These are phyloP conservation scores for Mortierella sp. DNA, from an alignment of 371 early-diverging fungal genomes.

Conservation along the genomic window DNA sequence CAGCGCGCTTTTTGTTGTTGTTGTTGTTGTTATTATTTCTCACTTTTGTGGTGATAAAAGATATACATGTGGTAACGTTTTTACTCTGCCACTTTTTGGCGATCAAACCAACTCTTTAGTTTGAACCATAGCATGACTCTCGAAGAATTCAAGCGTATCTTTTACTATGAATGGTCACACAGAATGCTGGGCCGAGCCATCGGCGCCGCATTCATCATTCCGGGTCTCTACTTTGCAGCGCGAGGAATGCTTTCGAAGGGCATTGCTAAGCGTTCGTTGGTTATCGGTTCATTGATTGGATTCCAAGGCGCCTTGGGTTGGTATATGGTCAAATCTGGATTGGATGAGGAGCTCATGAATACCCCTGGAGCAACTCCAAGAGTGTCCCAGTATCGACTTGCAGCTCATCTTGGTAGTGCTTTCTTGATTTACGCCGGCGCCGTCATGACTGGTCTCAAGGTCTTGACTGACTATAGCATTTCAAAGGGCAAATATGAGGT, in stretches of 20 bases:
- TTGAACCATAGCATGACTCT: conserved; percentile 90
- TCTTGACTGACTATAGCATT: conserved; percentile 71
- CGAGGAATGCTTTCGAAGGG: conserved; percentile 79
- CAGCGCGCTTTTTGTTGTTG: not conserved
- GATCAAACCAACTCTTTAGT: conserved; percentile 54
- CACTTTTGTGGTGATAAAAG: not conserved
- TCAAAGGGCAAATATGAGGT: conserved; percentile 63
- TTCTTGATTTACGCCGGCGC: conserved; percentile 87
- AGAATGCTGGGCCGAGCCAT: conserved; percentile 94
- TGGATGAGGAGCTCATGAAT: conserved; percentile 82
- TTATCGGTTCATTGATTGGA: conserved; percentile 83
- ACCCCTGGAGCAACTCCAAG: conserved; percentile 88
- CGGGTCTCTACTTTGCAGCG: conserved; percentile 86
- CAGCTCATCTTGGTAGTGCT: conserved; percentile 93
- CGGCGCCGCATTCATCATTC: conserved; percentile 88
- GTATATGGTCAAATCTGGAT: conserved; percentile 97
- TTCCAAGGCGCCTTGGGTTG: conserved; percentile 96
- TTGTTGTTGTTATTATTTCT: not conserved
- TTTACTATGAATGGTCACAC: conserved; percentile 97
- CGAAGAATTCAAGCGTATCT: conserved; percentile 95
- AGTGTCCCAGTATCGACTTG: conserved; percentile 94
- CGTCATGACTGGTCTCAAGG: conserved; percentile 81
- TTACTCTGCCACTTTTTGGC: not conserved
- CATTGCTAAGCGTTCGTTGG: conserved; percentile 74
- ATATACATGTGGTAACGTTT: not conserved